Evolutionary conservation across 805 yeast species (phyloP).

Genomic region (Torulaspora microellipsoides): DNA sequence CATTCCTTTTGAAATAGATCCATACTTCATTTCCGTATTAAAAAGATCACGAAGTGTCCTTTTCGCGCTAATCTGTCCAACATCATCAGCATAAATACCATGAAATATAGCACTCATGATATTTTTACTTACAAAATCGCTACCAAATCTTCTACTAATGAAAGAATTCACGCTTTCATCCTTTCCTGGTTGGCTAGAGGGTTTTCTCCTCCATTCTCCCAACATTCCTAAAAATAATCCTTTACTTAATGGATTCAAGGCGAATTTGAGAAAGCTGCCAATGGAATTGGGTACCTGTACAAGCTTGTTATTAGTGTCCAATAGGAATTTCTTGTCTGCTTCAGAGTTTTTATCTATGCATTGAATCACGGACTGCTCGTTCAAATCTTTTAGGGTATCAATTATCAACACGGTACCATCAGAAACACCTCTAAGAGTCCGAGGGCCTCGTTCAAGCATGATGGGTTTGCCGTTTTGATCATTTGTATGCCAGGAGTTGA

Average conservation of each 20-base stretch:
- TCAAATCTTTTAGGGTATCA: constrained; percentile 50
- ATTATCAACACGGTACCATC: constrained; percentile 69
- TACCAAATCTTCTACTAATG: constrained; percentile 65
- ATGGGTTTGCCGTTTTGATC: constrained; percentile 27
- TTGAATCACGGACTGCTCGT: constrained; percentile 45
- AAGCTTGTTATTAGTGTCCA: constrained; percentile 44
- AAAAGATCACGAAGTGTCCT: constrained; percentile 54
- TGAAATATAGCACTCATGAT: constrained; percentile 77
- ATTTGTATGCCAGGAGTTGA: constrained; percentile 46
- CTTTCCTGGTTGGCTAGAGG: constrained; percentile 23
- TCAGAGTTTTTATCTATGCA: constrained; percentile 54
- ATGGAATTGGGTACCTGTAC: constrained; percentile 50
- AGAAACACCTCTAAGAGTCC: constrained; percentile 81
- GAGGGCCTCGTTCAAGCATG: constrained; percentile 78
- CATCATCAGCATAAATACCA: constrained; percentile 91
- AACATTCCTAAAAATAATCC: constrained; percentile 43
- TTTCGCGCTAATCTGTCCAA: constrained; percentile 56
- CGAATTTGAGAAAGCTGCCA: constrained; percentile 34
- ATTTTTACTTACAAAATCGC: constrained; percentile 42
- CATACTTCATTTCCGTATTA: constrained; percentile 53
- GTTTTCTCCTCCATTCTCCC: constrained; percentile 46
- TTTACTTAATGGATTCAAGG: constrained; percentile 41
- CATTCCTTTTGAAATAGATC: constrained; percentile 50
- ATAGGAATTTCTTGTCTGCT: constrained; percentile 70
- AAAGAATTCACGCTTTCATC: constrained; percentile 76